A percentile compares a stretch with the other conserved stretches of the same genome.
Evolutionary conservation across 345 rosid species (phyloP).

Genomic region (Salix dunnii): DNA sequence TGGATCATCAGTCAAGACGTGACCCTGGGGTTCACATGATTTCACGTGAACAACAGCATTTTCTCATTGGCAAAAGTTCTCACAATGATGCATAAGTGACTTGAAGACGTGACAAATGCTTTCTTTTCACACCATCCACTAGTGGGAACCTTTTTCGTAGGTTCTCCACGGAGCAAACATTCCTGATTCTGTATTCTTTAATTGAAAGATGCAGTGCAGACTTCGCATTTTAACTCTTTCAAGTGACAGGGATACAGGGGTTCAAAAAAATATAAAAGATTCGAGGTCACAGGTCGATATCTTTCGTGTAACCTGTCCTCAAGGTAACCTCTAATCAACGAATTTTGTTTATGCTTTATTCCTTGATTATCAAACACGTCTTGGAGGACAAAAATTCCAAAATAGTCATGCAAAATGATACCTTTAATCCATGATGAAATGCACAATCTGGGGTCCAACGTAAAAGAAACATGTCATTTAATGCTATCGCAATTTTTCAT

Average conservation of each 20-base stretch:
- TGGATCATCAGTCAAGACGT: background rate
- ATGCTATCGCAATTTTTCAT: background rate
- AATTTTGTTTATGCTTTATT: no score
- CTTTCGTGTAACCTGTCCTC: no score
- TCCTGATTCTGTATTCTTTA: background rate
- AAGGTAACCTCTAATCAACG: no score
- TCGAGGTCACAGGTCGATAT: no score
- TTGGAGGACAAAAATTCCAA: no score
- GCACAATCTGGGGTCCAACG: background rate
- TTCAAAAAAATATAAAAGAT: no score
- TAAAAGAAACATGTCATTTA: background rate
- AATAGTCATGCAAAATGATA: background rate
- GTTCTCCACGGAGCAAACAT: background rate
- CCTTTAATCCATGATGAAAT: background rate
- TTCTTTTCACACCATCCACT: background rate
- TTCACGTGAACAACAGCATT: constrained; percentile 10
- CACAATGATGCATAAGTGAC: background rate
- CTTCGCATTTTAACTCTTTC: no score
- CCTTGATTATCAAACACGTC: no score
- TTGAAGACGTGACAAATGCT: background rate
- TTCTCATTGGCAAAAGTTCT: background rate
- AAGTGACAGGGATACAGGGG: no score
- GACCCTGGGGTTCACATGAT: background rate
- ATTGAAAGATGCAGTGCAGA: no score
- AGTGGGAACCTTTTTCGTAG: background rate